Evolutionary conservation across 2,329 filamentous ascomycete species (phyloP).

Genomic region (Trichoderma harzianum): DNA sequence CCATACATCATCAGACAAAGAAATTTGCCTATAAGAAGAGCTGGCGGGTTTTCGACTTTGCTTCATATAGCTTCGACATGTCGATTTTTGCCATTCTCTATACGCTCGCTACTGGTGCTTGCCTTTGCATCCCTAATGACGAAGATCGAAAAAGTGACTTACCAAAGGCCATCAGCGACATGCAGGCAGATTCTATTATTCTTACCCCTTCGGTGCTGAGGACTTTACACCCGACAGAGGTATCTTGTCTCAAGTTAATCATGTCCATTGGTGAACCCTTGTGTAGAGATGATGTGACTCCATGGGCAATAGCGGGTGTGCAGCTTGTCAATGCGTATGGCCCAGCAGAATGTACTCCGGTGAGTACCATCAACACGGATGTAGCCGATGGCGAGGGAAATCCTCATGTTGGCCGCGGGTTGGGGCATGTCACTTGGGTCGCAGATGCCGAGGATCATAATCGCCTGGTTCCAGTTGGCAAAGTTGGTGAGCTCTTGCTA

Average conservation of each 20-base stretch:
- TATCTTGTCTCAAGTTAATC: conserved; percentile 28
- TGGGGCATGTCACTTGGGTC: conserved; percentile 33
- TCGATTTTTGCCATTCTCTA: conserved; percentile 15
- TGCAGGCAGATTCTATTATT: no score
- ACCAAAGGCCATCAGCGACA: no score
- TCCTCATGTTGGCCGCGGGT: neutral
- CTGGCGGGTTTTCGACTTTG: conserved; percentile 20
- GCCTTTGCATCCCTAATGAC: conserved; percentile 18
- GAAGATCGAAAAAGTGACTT: no score
- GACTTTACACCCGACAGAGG: neutral
- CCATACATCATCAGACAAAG: conserved; percentile 20
- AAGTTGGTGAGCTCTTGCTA: conserved; percentile 43
- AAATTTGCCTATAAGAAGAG: neutral
- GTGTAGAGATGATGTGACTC: conserved; percentile 41
- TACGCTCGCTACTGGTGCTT: conserved; percentile 35
- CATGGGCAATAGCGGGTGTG: conserved; percentile 47
- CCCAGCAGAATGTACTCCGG: conserved; percentile 9
- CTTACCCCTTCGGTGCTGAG: conserved; percentile 23
- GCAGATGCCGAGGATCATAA: conserved; percentile 38
- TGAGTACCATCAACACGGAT: conserved; percentile 29
- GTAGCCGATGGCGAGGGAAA: conserved; percentile 24
- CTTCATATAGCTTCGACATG: conserved; percentile 22
- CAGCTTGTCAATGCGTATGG: conserved; percentile 26
- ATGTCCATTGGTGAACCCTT: conserved; percentile 39
- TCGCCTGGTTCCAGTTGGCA: conserved; percentile 38